Conservation (phyloP, 768 basidiomycete genomes). For the Hericium erinaceus region DNA sequence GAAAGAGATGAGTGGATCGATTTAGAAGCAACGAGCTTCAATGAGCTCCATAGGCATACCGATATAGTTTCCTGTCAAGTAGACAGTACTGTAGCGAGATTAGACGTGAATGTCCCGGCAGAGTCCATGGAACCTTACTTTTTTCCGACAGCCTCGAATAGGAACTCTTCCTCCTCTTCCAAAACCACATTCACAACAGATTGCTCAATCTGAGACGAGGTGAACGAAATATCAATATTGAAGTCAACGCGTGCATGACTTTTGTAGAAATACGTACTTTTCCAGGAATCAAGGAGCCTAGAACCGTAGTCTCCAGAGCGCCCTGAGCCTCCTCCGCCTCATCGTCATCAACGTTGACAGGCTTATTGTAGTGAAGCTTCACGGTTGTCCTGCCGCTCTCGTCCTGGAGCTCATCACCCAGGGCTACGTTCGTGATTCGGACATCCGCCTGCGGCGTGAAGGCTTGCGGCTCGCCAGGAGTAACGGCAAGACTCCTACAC, state of each 20-base stretch:
- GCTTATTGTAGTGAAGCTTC: constrained; percentile 50
- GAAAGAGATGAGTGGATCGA: neutral
- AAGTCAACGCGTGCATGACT: no score
- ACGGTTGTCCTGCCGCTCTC: constrained; percentile 50
- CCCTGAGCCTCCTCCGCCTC: constrained; percentile 35
- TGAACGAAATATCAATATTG: no score
- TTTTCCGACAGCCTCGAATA: constrained; percentile 68
- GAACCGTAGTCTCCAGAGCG: constrained; percentile 38
- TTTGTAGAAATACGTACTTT: constrained; percentile 39
- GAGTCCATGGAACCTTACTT: constrained; percentile 42
- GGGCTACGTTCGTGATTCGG: constrained; percentile 73
- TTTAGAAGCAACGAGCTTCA: neutral
- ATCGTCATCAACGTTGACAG: constrained; percentile 34
- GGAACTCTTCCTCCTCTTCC: constrained; percentile 52
- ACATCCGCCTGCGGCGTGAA: constrained; percentile 59
- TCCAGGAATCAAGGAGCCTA: constrained; percentile 76
- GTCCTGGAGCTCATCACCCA: constrained; percentile 66
- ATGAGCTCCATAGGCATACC: constrained; percentile 30
- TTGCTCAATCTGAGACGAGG: constrained; percentile 59
- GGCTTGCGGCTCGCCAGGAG: constrained; percentile 47
- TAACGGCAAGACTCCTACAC: constrained; percentile 51
- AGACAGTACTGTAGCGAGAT: constrained; percentile 42
- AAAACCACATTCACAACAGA: constrained; percentile 61
- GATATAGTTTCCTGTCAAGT: constrained; percentile 82
- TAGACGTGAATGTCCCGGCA: neutral